Conservation (phyloP, 2,329 filamentous ascomycete genomes). For the Aspergillus sp. region DNA sequence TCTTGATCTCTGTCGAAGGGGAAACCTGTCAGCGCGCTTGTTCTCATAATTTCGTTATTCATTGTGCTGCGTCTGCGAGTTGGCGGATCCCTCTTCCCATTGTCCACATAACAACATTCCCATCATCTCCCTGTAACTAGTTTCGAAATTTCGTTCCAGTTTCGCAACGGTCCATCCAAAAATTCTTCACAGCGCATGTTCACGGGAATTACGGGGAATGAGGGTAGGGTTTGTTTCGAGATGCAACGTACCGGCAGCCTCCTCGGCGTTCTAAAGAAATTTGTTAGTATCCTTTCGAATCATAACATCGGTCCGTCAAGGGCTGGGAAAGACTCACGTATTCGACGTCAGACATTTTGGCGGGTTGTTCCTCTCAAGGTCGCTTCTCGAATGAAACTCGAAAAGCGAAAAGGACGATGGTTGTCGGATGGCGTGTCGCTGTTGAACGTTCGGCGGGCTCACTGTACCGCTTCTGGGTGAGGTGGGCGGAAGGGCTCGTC, state of each 20-base stretch:
- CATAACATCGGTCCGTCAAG: background rate
- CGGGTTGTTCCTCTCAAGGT: slow-evolving; percentile 46
- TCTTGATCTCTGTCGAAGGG: slow-evolving; percentile 80
- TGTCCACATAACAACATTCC: background rate
- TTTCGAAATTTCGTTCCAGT: slow-evolving; percentile 11
- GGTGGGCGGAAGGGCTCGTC: slow-evolving; percentile 41
- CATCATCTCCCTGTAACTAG: slow-evolving; percentile 17
- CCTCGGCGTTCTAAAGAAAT: slow-evolving; percentile 77
- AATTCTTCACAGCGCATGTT: slow-evolving; percentile 2
- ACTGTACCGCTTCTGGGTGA: slow-evolving; percentile 30
- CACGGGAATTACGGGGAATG: slow-evolving; percentile 3
- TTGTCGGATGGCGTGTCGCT: slow-evolving; percentile 40
- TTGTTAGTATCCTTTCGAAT: slow-evolving; percentile 35
- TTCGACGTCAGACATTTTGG: slow-evolving; percentile 83
- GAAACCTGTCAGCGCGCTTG: slow-evolving; percentile 31
- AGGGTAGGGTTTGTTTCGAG: slow-evolving; percentile 15
- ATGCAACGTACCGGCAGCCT: slow-evolving; percentile 72
- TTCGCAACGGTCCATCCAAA: slow-evolving; percentile 3
- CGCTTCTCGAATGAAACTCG: slow-evolving; percentile 47
- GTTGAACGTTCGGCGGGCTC: slow-evolving; percentile 30
- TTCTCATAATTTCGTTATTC: slow-evolving; percentile 10
- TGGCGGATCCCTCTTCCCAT: slow-evolving; percentile 1
- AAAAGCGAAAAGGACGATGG: slow-evolving; percentile 45
- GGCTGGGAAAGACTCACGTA: slow-evolving; percentile 66
- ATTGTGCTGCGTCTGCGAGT: background rate